Conservation (phyloP, 176 grass and related monocot species). For the Cenchrus americanus region DNA sequence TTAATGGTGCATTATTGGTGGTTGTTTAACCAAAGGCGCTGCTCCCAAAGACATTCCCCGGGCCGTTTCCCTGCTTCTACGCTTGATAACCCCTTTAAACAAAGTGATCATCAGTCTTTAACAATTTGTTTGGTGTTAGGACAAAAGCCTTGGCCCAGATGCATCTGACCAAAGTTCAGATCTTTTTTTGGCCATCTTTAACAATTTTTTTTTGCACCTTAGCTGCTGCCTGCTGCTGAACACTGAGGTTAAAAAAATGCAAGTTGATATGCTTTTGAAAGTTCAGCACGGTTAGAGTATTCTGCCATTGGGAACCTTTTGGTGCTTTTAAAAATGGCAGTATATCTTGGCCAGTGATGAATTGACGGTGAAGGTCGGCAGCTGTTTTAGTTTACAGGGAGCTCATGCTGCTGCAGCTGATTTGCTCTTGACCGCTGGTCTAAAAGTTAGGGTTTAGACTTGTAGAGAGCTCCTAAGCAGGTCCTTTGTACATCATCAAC, state of each 20-base stretch:
- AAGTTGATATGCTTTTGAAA: constrained; percentile 3
- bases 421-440: neutral
- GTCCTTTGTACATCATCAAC: neutral
- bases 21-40: constrained; percentile 3
- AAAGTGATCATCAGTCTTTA: constrained; percentile 30
- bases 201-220: neutral
- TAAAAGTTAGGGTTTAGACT: neutral
- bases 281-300: neutral
- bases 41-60: constrained; percentile 32
- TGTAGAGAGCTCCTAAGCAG: neutral
- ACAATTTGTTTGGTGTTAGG: constrained; percentile 17
- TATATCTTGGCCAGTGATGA: neutral
- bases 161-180: constrained; percentile 13
- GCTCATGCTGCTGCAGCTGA: neutral
- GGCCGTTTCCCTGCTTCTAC: neutral
- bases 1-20: constrained; percentile 31
- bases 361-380: neutral
- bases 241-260: constrained; percentile 1
- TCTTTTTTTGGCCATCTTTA: neutral
- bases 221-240: neutral
- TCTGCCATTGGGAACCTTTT: neutral
- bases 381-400: neutral
- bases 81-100: constrained; percentile 3
- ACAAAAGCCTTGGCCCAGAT: neutral
- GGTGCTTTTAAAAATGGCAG: neutral